Conservation (phyloP, 108 stramenopile species). For the Nitzschia sp. region DNA sequence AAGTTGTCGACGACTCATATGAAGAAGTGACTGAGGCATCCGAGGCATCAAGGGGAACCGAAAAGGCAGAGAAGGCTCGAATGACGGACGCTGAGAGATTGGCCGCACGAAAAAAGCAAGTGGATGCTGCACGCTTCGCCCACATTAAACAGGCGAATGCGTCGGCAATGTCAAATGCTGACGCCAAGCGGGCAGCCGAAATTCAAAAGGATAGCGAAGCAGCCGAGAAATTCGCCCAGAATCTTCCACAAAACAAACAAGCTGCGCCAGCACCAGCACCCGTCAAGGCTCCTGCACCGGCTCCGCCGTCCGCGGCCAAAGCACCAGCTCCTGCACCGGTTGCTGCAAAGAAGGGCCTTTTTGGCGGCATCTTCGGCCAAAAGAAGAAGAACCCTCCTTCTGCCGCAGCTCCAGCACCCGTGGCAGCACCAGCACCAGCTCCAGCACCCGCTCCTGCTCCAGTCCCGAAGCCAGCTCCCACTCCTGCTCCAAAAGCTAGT, state of each 20-base stretch:
- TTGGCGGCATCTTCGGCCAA: constrained; percentile 2
- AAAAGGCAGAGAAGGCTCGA: constrained; percentile 15
- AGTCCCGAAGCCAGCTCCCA: constrained; percentile 6
- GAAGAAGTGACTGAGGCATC: constrained; percentile 3
- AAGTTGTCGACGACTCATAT: constrained; percentile 13
- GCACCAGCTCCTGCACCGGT: constrained; percentile 1
- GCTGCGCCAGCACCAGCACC: neutral
- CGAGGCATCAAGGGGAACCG: neutral
- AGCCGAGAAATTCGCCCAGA: constrained; percentile 11
- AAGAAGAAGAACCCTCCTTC: neutral
- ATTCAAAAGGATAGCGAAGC: constrained; percentile 17
- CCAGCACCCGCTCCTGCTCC: constrained; percentile 18
- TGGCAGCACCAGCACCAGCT: constrained; percentile 11
- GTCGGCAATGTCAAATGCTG: constrained; percentile 4
- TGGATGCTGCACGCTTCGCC: constrained; percentile 25
- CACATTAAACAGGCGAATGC: constrained; percentile 31
- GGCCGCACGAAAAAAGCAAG: constrained; percentile 28
- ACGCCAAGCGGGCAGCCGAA: constrained; percentile 15
- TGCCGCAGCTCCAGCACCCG: neutral
- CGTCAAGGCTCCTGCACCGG: neutral
- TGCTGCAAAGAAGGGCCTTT: neutral
- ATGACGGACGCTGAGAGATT: constrained; percentile 28
- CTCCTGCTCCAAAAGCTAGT: constrained; percentile 17
- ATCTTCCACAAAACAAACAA: constrained; percentile 14
- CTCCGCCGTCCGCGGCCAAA: neutral